These are phyloP conservation scores for Backusella westeae DNA, from an alignment of 192 early-diverging fungal genomes.

Conservation along the genomic window DNA sequence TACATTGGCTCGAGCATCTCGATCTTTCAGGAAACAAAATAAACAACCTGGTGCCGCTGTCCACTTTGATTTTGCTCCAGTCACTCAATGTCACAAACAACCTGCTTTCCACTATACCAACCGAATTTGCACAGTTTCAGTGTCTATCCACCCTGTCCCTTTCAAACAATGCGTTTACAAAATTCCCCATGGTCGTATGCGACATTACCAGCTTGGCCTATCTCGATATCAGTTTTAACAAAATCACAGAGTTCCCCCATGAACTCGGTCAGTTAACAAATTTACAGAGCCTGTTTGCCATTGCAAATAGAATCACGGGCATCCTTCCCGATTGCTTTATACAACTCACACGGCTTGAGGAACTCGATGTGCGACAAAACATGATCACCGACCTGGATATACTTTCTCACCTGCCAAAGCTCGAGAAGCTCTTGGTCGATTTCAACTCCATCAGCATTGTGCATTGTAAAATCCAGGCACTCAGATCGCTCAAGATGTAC, in stretches of 20 bases:
- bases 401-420: slow-evolving; percentile 51
- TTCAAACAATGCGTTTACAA: slow-evolving; percentile 76
- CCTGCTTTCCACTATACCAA: slow-evolving; percentile 65
- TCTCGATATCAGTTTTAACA: slow-evolving; percentile 82
- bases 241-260: slow-evolving; percentile 70
- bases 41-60: slow-evolving; percentile 58
- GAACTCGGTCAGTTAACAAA: slow-evolving; percentile 63
- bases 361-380: slow-evolving; percentile 84
- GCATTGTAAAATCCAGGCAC: slow-evolving; percentile 54
- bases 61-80: slow-evolving; percentile 54
- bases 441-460: slow-evolving; percentile 68
- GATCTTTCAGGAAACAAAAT: slow-evolving; percentile 81
- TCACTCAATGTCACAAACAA: slow-evolving; percentile 74
- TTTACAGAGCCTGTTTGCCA: slow-evolving; percentile 59
- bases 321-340: slow-evolving; percentile 61
- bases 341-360: slow-evolving; percentile 54
- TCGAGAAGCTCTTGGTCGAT: slow-evolving; percentile 67
- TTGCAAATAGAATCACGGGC: slow-evolving; percentile 76
- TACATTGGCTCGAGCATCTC: slow-evolving; percentile 62
- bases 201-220: slow-evolving; percentile 57
- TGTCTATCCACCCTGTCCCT: slow-evolving; percentile 64
- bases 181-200: slow-evolving; percentile 70
- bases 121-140: slow-evolving; percentile 52
- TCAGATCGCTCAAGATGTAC: slow-evolving; percentile 54
- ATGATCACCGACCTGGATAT: slow-evolving; percentile 67